These are phyloP conservation scores for Polygonum aviculare DNA, from an alignment of 148 eudicot species.

Conservation along the genomic window DNA sequence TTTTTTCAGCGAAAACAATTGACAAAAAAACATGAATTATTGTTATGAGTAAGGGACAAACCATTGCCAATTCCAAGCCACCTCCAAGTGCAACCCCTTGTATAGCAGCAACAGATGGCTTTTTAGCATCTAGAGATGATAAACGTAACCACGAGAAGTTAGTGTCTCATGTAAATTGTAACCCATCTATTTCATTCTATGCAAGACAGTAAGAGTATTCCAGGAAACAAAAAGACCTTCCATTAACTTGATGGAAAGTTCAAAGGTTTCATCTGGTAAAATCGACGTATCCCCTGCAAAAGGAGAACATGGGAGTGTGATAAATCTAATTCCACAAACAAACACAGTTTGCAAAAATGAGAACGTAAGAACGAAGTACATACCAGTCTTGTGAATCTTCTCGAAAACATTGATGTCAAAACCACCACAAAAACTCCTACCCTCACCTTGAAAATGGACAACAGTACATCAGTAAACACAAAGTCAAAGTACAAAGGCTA, in stretches of 20 bases:
- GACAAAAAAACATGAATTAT: background rate
- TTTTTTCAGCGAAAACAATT: background rate
- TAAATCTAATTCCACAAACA: background rate
- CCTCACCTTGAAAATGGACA: slow-evolving; percentile 39
- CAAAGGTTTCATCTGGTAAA: slow-evolving; percentile 67
- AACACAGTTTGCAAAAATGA: background rate
- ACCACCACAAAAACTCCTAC: slow-evolving; percentile 79
- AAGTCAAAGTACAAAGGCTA: background rate
- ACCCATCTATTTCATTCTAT: background rate
- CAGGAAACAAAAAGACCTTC: slow-evolving; percentile 48
- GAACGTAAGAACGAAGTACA: background rate
- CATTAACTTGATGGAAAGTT: slow-evolving; percentile 53
- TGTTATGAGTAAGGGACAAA: slow-evolving; percentile 22
- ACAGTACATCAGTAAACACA: slow-evolving; percentile 3
- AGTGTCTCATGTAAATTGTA: background rate
- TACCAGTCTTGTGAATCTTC: slow-evolving; percentile 75
- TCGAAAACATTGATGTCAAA: slow-evolving; percentile 76
- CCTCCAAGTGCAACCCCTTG: slow-evolving; percentile 92
- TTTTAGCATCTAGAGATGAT: slow-evolving; percentile 50
- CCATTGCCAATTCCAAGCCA: slow-evolving; percentile 90
- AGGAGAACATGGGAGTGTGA: background rate
- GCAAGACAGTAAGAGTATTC: background rate
- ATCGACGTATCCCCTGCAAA: slow-evolving; percentile 54
- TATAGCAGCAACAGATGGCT: slow-evolving; percentile 87
- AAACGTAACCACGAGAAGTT: background rate